Evolutionary conservation across 306 rosid species (phyloP).

Genomic region (Vigna trinervia): DNA sequence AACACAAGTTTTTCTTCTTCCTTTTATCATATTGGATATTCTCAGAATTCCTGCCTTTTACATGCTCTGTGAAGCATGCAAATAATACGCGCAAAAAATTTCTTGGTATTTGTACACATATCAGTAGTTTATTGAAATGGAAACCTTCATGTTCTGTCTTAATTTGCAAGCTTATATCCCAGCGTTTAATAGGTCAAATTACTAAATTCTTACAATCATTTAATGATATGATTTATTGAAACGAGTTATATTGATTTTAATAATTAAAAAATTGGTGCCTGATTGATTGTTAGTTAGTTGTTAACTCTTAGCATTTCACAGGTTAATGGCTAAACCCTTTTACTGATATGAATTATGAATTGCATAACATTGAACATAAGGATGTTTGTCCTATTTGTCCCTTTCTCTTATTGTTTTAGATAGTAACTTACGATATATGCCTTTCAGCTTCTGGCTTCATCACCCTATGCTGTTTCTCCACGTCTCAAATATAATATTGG

Average conservation of each 20-base stretch:
- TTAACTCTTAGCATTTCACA: too few relatives aligned
- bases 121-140: not conserved
- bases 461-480: conserved; percentile 33
- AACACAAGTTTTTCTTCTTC: not conserved
- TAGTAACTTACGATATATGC: not conserved
- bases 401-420: not conserved
- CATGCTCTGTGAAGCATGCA: not conserved
- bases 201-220: not conserved
- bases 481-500: conserved; percentile 37
- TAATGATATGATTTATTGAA: not conserved
- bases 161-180: not conserved
- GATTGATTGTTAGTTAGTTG: too few relatives aligned
- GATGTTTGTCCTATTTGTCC: not conserved
- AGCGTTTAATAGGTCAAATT: not conserved
- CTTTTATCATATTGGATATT: not conserved
- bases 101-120: not conserved
- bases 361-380: not conserved
- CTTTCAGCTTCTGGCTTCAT: conserved; percentile 55
- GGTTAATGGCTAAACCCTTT: not conserved
- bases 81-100: not conserved
- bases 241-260: not conserved
- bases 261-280: too few relatives aligned
- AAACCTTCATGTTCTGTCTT: not conserved
- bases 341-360: conserved; percentile 3
- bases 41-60: not conserved